Conservation (phyloP, 2,329 filamentous ascomycete genomes). For the Aspergillus jensenii region DNA sequence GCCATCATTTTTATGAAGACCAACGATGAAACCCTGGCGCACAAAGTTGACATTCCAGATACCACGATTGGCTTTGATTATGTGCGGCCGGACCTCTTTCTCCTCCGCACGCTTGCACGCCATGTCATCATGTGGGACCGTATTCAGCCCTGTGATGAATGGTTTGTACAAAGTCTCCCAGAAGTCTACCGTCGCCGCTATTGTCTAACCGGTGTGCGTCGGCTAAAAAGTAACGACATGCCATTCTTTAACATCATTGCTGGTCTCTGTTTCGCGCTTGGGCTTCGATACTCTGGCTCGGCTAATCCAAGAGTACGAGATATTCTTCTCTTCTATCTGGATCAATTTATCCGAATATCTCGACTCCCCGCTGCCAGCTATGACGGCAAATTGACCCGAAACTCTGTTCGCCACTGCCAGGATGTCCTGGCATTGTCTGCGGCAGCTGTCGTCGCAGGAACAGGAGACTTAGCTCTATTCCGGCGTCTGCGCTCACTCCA, state of each 20-base stretch:
- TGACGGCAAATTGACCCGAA: conserved; percentile 78
- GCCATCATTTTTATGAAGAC: conserved; percentile 97
- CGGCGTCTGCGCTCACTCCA: conserved; percentile 84
- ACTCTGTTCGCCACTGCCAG: conserved; percentile 86
- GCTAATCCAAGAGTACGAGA: conserved; percentile 71
- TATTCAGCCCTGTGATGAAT: conserved; percentile 70
- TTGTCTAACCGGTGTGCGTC: conserved; percentile 58
- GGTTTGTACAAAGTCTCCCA: conserved; percentile 76
- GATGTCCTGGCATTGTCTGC: conserved; percentile 80
- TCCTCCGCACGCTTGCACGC: conserved; percentile 83
- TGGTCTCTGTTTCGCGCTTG: conserved; percentile 79
- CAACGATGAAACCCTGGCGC: conserved; percentile 79
- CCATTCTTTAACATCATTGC: conserved; percentile 91
- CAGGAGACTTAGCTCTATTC: conserved; percentile 82
- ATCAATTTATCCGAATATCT: conserved; percentile 79
- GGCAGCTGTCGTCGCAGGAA: conserved; percentile 92
- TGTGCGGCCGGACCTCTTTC: conserved; percentile 86
- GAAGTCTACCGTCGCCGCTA: conserved; percentile 63
- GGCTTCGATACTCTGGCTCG: conserved; percentile 72
- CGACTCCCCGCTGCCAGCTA: conserved; percentile 65
- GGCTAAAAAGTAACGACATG: conserved; percentile 77
- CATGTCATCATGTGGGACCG: conserved; percentile 91
- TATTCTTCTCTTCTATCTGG: conserved; percentile 77
- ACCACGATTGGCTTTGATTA: conserved; percentile 93
- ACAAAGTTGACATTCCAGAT: conserved; percentile 90